These are phyloP conservation scores for Termitomyces sp. DNA, from an alignment of 768 basidiomycete genomes.

Conservation along the genomic window DNA sequence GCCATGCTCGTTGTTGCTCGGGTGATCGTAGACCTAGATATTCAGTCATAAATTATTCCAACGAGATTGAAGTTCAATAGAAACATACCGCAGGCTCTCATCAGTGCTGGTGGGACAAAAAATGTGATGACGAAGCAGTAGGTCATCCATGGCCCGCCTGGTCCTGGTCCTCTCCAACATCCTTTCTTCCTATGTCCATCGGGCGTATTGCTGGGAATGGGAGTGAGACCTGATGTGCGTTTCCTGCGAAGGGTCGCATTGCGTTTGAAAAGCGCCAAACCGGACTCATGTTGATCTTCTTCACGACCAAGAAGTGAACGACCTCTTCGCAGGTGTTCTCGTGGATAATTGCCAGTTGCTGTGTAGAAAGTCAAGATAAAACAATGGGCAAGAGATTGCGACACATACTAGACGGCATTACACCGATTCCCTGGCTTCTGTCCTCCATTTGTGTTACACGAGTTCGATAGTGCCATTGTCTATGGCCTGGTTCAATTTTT, in stretches of 20 bases:
- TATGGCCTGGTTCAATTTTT: slow-evolving; percentile 92
- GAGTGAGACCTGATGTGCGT: slow-evolving; percentile 36
- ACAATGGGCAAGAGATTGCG: slow-evolving; percentile 16
- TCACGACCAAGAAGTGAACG: slow-evolving; percentile 88
- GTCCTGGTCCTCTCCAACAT: slow-evolving; percentile 79
- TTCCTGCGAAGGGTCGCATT: slow-evolving; percentile 75
- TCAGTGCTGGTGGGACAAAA: slow-evolving; percentile 74
- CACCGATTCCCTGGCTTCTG: slow-evolving; percentile 61
- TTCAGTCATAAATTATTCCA: not conserved
- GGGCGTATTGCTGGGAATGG: slow-evolving; percentile 28
- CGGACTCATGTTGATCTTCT: slow-evolving; percentile 87
- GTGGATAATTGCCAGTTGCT: slow-evolving; percentile 81
- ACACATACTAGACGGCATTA: slow-evolving; percentile 75
- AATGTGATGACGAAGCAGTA: slow-evolving; percentile 86
- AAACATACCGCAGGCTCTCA: slow-evolving; percentile 71
- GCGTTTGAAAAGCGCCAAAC: slow-evolving; percentile 87
- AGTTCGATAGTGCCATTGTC: slow-evolving; percentile 90
- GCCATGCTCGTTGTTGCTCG: slow-evolving; percentile 94
- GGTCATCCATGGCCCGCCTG: slow-evolving; percentile 92
- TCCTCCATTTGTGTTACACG: slow-evolving; percentile 78
- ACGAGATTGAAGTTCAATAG: not conserved
- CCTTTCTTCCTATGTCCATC: slow-evolving; percentile 36
- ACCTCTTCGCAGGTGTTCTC: slow-evolving; percentile 65
- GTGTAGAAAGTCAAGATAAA: slow-evolving; percentile 6
- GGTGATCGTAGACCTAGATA: slow-evolving; percentile 75